A percentile compares a stretch with the other conserved stretches of the same genome.
These are phyloP conservation scores for Tolypocladium endophyticum DNA, from an alignment of 2,329 filamentous ascomycete genomes.

Conservation along the genomic window DNA sequence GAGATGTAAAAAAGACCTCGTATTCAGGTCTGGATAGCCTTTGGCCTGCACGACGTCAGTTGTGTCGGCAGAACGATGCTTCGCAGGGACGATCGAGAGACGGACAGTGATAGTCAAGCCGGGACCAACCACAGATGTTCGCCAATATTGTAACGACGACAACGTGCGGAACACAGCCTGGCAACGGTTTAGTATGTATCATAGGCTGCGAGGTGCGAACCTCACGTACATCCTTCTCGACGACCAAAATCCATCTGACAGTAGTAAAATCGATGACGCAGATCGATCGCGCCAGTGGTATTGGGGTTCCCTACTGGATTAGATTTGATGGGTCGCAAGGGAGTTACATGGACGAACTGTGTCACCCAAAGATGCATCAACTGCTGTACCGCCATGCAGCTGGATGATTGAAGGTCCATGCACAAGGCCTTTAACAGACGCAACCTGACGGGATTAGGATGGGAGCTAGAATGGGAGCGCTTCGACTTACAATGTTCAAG, in stretches of 20 bases:
- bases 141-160: constrained; percentile 45
- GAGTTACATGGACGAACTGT: constrained; percentile 10
- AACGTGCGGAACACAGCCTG: constrained; percentile 69
- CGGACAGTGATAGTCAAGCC: constrained; percentile 61
- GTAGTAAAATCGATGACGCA: constrained; percentile 35
- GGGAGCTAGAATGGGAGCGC: not conserved
- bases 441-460: constrained; percentile 39
- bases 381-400: constrained; percentile 30
- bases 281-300: constrained; percentile 45
- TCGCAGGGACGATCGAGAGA: not conserved
- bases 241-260: constrained; percentile 56
- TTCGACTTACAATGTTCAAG: constrained; percentile 55
- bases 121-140: constrained; percentile 32
- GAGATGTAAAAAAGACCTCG: constrained; percentile 51
- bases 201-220: not conserved
- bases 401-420: constrained; percentile 44
- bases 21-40: constrained; percentile 69
- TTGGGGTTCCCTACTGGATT: constrained; percentile 41
- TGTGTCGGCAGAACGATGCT: not conserved
- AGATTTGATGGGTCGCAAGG: not conserved
- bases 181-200: constrained; percentile 6
- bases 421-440: constrained; percentile 62
- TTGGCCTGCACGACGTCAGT: constrained; percentile 46
- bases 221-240: constrained; percentile 63
- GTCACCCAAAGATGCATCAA: constrained; percentile 20